Conservation (phyloP, 345 rosid genomes). For the Murraya koenigii region DNA sequence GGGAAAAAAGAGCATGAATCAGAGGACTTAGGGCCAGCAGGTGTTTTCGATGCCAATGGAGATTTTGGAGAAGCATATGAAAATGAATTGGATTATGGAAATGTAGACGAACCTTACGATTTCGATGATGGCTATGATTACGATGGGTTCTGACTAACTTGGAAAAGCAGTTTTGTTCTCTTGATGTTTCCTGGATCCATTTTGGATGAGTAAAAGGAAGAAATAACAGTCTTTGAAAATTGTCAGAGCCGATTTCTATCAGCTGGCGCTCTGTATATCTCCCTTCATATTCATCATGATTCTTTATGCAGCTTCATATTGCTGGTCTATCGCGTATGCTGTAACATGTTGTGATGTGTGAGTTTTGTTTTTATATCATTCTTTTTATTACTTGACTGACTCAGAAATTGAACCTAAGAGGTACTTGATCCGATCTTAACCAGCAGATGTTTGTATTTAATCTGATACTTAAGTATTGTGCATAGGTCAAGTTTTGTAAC, state of each 20-base stretch:
- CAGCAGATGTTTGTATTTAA: background rate
- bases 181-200: background rate
- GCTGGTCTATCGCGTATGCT: background rate
- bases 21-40: conserved; percentile 15
- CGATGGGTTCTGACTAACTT: conserved; percentile 12
- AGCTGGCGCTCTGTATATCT: background rate
- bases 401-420: background rate
- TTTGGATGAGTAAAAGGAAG: background rate
- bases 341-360: background rate
- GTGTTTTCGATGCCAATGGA: conserved; percentile 11
- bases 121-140: conserved; percentile 24
- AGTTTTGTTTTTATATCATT: background rate
- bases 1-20: conserved; percentile 11
- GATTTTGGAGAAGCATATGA: conserved; percentile 13
- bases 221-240: background rate
- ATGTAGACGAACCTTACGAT: conserved; percentile 21
- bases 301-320: background rate
- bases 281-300: background rate
- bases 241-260: background rate
- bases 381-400: background rate
- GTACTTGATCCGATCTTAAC: background rate
- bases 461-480: background rate
- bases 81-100: conserved; percentile 19
- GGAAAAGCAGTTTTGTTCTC: background rate
- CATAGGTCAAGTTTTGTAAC: background rate